These are phyloP conservation scores for Aegilops umbellulata DNA, from an alignment of 176 grass and related monocot genomes.

Conservation along the genomic window DNA sequence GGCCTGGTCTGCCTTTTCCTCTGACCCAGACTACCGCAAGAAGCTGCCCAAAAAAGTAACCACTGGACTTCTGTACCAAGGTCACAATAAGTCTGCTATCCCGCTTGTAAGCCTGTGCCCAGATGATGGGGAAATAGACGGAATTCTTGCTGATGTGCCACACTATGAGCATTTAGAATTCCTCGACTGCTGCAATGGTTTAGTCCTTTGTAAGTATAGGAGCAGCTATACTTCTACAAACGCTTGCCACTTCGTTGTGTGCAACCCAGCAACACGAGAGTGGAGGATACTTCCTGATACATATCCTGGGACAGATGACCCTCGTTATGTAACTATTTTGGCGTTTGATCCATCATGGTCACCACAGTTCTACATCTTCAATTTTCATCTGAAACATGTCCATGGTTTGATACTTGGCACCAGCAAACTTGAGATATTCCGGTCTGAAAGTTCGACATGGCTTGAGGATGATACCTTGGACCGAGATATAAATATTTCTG, in stretches of 20 bases:
- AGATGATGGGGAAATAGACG: background rate
- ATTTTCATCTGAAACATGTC: background rate
- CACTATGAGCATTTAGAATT: slow-evolving; percentile 10
- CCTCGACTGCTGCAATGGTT: slow-evolving; percentile 45
- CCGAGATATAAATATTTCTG: no score
- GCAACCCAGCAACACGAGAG: slow-evolving; percentile 20
- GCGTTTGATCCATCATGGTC: slow-evolving; percentile 38
- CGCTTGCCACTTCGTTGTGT: slow-evolving; percentile 12
- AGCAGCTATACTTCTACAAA: background rate
- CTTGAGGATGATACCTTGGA: background rate
- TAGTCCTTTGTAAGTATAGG: slow-evolving; percentile 41
- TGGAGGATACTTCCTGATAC: no score
- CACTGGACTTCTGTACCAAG: slow-evolving; percentile 25
- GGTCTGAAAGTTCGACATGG: background rate
- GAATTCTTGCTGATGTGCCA: slow-evolving; percentile 32
- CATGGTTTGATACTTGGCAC: background rate
- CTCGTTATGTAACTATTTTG: background rate
- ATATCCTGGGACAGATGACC: background rate
- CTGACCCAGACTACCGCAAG: background rate
- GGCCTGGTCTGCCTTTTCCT: background rate
- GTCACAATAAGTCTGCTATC: background rate
- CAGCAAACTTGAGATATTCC: background rate
- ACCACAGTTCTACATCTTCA: slow-evolving; percentile 36
- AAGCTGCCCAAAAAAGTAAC: background rate
- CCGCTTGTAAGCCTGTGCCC: background rate